These are phyloP conservation scores for Saccharomycopsis sp. DNA, from an alignment of 805 yeast genomes.

Conservation along the genomic window DNA sequence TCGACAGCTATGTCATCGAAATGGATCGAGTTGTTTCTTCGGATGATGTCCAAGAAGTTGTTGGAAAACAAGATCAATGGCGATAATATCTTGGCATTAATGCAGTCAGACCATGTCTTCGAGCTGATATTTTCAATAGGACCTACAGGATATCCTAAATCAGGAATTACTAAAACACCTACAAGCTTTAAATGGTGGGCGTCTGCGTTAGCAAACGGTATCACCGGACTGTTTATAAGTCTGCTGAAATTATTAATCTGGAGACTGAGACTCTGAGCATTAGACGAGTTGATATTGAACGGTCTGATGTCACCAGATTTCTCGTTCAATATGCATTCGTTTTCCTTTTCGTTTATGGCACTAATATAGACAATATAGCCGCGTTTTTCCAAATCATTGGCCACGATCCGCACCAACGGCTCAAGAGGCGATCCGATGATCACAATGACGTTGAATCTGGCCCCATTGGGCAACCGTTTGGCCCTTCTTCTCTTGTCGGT, in stretches of 20 bases:
- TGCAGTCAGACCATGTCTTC: constrained; percentile 43
- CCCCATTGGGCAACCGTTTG: constrained; percentile 57
- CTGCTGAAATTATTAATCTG: constrained; percentile 45
- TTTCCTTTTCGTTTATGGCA: constrained; percentile 31
- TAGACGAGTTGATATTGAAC: constrained; percentile 45
- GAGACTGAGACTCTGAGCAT: constrained; percentile 35
- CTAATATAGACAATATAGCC: constrained; percentile 81
- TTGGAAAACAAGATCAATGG: constrained; percentile 47
- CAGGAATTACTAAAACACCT: constrained; percentile 69
- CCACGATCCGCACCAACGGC: constrained; percentile 61
- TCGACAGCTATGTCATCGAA: constrained; percentile 8
- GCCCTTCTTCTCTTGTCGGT: constrained; percentile 44
- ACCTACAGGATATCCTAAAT: constrained; percentile 58
- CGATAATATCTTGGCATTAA: constrained; percentile 40
- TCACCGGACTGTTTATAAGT: constrained; percentile 43
- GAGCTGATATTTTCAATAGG: constrained; percentile 53
- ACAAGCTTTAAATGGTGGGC: constrained; percentile 50
- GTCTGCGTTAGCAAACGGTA: constrained; percentile 52
- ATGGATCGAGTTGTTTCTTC: constrained; percentile 37
- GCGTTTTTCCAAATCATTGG: constrained; percentile 66
- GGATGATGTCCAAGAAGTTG: constrained; percentile 49
- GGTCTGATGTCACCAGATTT: constrained; percentile 65
- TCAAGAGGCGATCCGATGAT: constrained; percentile 74
- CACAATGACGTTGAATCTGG: constrained; percentile 67
- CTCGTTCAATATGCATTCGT: constrained; percentile 46